phyloP scores from a whole-genome alignment of 192 early-diverging fungal genomes.

The Ambispora gerdemannii region DNA sequence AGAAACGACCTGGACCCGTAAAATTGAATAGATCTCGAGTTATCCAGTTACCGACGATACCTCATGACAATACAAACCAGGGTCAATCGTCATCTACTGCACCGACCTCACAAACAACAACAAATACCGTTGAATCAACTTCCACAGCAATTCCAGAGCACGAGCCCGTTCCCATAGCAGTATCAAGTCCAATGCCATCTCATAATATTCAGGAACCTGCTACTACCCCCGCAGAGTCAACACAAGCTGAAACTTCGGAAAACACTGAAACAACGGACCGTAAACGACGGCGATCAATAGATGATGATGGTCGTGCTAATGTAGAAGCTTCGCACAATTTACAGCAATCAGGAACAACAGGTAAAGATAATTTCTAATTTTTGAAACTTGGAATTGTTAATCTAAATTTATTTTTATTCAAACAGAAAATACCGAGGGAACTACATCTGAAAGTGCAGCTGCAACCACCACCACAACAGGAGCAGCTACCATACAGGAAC shows the following conservation, averaged over 20 bases:
- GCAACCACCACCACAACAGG: no score
- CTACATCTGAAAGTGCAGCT: no score
- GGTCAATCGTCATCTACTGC: not conserved
- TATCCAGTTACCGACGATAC: not conserved
- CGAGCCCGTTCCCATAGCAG: not conserved
- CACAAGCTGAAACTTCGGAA: not conserved
- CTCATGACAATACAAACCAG: not conserved
- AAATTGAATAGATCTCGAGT: not conserved
- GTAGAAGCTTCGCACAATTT: no score
- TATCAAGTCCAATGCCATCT: not conserved
- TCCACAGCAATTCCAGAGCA: not conserved
- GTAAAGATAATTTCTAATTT: no score
- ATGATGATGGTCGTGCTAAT: not conserved
- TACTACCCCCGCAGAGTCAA: not conserved
- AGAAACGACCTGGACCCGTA: not conserved
- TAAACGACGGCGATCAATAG: not conserved
- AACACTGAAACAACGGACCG: not conserved
- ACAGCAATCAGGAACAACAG: no score
- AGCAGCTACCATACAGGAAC: no score
- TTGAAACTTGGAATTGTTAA: no score
- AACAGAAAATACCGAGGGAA: no score
- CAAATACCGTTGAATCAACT: not conserved
- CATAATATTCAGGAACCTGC: not conserved
- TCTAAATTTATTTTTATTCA: no score
- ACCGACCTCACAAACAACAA: not conserved